Conservation (phyloP, 2,329 filamentous ascomycete genomes). For the Exophiala bonariae region DNA sequence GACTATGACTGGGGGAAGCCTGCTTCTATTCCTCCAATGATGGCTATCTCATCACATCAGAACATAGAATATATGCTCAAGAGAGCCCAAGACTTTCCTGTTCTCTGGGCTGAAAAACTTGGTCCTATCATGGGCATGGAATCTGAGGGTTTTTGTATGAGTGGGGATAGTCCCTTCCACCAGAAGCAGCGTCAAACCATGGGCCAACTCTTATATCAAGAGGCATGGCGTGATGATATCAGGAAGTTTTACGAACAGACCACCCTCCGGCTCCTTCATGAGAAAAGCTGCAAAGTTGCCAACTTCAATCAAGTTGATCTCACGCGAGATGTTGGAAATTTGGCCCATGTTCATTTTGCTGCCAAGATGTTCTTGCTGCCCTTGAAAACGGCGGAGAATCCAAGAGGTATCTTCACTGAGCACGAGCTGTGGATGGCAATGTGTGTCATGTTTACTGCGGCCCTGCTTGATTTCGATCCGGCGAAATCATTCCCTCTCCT, state of each 20-base stretch:
- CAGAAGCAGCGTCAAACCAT: slow-evolving; percentile 55
- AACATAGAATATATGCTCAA: slow-evolving; percentile 64
- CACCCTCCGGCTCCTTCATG: slow-evolving; percentile 60
- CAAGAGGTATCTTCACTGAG: slow-evolving; percentile 56
- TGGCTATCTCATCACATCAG: slow-evolving; percentile 62
- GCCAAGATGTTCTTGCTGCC: slow-evolving; percentile 57
- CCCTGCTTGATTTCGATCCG: slow-evolving; percentile 68
- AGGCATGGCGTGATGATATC: slow-evolving; percentile 62
- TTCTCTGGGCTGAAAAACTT: slow-evolving; percentile 65
- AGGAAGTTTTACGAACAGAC: slow-evolving; percentile 67
- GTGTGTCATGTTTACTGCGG: slow-evolving; percentile 63
- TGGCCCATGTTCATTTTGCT: slow-evolving; percentile 57
- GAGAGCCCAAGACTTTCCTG: slow-evolving; percentile 61
- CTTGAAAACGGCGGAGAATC: slow-evolving; percentile 53
- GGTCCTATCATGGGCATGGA: slow-evolving; percentile 62
- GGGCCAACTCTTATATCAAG: slow-evolving; percentile 59
- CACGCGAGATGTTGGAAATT: slow-evolving; percentile 58
- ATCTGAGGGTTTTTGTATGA: slow-evolving; percentile 58
- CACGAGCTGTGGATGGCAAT: slow-evolving; percentile 62
- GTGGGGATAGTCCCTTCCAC: slow-evolving; percentile 52
- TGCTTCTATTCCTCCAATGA: slow-evolving; percentile 46
- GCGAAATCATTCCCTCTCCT: slow-evolving; percentile 66
- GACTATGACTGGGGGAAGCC: slow-evolving; percentile 71
- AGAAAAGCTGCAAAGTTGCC: slow-evolving; percentile 66
- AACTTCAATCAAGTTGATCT: slow-evolving; percentile 69